Base-by-base conservation (phyloP, 2,329 filamentous ascomycete species). In the Arthrinium phaeospermum region DNA sequence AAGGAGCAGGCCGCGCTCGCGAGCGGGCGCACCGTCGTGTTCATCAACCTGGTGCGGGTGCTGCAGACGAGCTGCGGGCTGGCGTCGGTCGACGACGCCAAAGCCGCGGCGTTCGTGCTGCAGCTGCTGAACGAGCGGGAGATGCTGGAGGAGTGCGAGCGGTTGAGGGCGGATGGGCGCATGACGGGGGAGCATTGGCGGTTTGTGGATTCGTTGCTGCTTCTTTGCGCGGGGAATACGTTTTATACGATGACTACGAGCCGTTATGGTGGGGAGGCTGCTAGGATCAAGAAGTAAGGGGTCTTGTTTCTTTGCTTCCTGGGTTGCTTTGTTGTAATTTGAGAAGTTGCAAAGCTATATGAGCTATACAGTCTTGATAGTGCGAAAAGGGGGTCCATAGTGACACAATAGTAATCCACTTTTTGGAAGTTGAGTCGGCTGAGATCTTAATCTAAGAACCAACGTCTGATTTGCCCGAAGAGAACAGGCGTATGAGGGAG, bases 1-100 rank as follows among this genome's bases (percentile, higher is more conserved):
- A 69, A 69, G 27, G 67, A 69, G 67, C 24, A 10, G 16, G 44
- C 44, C 14, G 13, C 67, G 12, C 49, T 69, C 44, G 44, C 34
- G 44, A 13, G 44, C 8, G 67, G 67, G 16, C 44, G 44, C 8
- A 69, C 67, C 7, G 44, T 69, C 4, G 67, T 69, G 3, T 34
- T 46, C 19, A 69, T 69, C 44, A 69, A 69, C 44, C 67, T 69
- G 12, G 67, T 69, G 13, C 41, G 47, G 67, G 67, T 69, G 41
- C 22, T 69, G 44, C 67, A 27, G 6, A 34, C n/a, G 2, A 34
- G 67, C 16, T 69, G 67, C 16, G 67, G 67, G 8, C 16, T 69
- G 27, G 37, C 8, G 6, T 69, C 67, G 3, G 10, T 47, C 16
- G 44, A 49, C 16, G 44, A 69, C 10, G 67, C 67, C 24, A 69